These are phyloP conservation scores for Solanum aculeatissimum DNA, from an alignment of 305 asterid species.

Conservation along the genomic window DNA sequence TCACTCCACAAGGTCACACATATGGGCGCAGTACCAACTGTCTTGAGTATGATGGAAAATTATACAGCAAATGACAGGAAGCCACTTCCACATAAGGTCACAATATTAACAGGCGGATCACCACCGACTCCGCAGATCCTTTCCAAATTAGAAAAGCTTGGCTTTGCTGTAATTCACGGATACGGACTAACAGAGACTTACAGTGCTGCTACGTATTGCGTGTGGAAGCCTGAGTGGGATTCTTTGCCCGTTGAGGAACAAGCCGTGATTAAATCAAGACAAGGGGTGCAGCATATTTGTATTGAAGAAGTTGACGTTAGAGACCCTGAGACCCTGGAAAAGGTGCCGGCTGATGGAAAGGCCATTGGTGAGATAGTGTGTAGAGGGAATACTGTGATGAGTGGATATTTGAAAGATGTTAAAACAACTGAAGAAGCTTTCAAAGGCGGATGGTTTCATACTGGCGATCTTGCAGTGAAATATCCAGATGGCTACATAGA, in stretches of 20 bases:
- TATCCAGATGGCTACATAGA: slow-evolving; percentile 65
- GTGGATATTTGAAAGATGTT: slow-evolving; percentile 53
- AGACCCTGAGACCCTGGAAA: slow-evolving; percentile 15
- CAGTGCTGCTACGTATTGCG: slow-evolving; percentile 45
- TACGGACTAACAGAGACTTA: slow-evolving; percentile 8
- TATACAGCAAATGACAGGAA: neutral
- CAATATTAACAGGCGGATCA: neutral
- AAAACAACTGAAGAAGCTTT: slow-evolving; percentile 62
- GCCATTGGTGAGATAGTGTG: slow-evolving; percentile 66
- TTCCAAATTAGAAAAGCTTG: neutral
- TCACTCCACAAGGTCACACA: neutral
- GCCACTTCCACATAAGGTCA: neutral
- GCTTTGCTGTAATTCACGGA: neutral
- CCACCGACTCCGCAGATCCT: neutral
- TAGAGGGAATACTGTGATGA: slow-evolving; percentile 68
- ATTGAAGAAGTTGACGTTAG: neutral
- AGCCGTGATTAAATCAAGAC: slow-evolving; percentile 43
- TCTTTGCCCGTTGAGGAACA: slow-evolving; percentile 30
- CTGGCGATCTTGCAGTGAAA: slow-evolving; percentile 70
- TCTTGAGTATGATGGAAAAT: neutral
- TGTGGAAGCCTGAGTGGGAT: slow-evolving; percentile 80
- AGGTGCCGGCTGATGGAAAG: slow-evolving; percentile 48
- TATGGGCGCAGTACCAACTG: neutral
- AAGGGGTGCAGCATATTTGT: neutral
- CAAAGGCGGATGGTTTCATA: slow-evolving; percentile 66